These are phyloP conservation scores for Trichosporon asahii DNA, from an alignment of 1,284 basidiomycete genomes.

Conservation along the genomic window DNA sequence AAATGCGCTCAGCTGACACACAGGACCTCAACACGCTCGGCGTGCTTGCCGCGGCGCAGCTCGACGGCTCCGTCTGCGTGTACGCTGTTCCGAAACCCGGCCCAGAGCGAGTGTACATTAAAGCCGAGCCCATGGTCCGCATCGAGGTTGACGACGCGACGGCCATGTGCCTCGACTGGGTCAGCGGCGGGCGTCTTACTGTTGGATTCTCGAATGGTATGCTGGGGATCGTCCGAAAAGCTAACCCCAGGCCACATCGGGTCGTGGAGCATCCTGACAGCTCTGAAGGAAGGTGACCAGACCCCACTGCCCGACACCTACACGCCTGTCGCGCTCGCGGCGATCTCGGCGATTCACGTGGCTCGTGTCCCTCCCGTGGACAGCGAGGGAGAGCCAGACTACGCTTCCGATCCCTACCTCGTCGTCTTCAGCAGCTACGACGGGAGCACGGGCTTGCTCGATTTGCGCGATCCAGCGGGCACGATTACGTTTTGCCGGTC, in stretches of 20 bases:
- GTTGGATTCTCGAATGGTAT: conserved; percentile 76
- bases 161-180: conserved; percentile 78
- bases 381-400: conserved; percentile 23
- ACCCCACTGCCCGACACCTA: conserved; percentile 33
- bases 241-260: conserved; percentile 62
- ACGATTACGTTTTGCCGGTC: conserved; percentile 30
- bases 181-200: conserved; percentile 71
- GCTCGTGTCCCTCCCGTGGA: conserved; percentile 31
- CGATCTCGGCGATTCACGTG: conserved; percentile 32
- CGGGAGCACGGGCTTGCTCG: conserved; percentile 32
- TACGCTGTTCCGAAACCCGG: conserved; percentile 72
- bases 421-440: conserved; percentile 35
- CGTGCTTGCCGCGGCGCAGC: conserved; percentile 72
- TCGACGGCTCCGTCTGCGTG: conserved; percentile 73
- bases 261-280: conserved; percentile 65
- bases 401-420: conserved; percentile 32
- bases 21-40: conserved; percentile 63
- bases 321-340: conserved; percentile 25
- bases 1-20: conserved; percentile 50
- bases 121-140: conserved; percentile 61
- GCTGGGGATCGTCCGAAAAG: conserved; percentile 15
- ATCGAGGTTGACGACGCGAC: conserved; percentile 69
- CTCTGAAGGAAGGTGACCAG: conserved; percentile 29
- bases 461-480: conserved; percentile 35
- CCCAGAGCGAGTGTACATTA: conserved; percentile 55